These are phyloP conservation scores for Argentina anserina DNA, from an alignment of 306 rosid genomes.

Conservation along the genomic window DNA sequence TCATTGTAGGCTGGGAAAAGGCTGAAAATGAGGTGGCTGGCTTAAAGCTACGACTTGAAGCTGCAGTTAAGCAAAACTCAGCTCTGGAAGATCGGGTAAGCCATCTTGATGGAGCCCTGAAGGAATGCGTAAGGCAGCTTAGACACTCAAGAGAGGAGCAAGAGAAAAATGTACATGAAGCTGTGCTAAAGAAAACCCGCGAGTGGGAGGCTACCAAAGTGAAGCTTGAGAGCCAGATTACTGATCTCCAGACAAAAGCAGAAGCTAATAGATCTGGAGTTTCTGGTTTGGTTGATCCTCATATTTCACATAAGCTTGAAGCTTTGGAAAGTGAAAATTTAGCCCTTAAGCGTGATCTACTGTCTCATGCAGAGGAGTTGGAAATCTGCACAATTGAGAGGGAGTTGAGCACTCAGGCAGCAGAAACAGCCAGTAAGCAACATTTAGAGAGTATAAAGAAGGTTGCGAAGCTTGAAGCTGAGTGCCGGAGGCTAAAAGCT, in stretches of 20 bases:
- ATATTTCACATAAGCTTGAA: slow-evolving; percentile 48
- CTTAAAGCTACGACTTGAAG: slow-evolving; percentile 70
- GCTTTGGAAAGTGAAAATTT: slow-evolving; percentile 66
- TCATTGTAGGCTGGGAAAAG: slow-evolving; percentile 84
- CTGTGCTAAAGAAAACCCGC: slow-evolving; percentile 49
- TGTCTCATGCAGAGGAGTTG: slow-evolving; percentile 66
- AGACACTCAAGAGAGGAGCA: slow-evolving; percentile 91
- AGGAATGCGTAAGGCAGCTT: slow-evolving; percentile 93
- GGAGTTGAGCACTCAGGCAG: slow-evolving; percentile 87
- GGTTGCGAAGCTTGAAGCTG: slow-evolving; percentile 87
- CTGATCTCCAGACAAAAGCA: slow-evolving; percentile 57
- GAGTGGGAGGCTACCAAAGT: slow-evolving; percentile 66
- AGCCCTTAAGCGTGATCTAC: slow-evolving; percentile 60
- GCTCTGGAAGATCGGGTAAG: slow-evolving; percentile 64
- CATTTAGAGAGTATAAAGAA: slow-evolving; percentile 84
- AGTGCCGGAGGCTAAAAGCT: slow-evolving; percentile 72
- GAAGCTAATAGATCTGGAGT: slow-evolving; percentile 39
- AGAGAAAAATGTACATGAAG: slow-evolving; percentile 58
- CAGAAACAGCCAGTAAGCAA: slow-evolving; percentile 96
- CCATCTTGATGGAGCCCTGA: slow-evolving; percentile 94
- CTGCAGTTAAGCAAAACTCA: slow-evolving; percentile 52
- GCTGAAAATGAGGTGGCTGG: slow-evolving; percentile 78
- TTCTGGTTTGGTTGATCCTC: slow-evolving; percentile 44
- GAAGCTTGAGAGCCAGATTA: slow-evolving; percentile 63
- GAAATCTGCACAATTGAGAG: slow-evolving; percentile 79